Conservation (phyloP, 495 filamentous ascomycete genomes). For the Mycothermus thermophilus region DNA sequence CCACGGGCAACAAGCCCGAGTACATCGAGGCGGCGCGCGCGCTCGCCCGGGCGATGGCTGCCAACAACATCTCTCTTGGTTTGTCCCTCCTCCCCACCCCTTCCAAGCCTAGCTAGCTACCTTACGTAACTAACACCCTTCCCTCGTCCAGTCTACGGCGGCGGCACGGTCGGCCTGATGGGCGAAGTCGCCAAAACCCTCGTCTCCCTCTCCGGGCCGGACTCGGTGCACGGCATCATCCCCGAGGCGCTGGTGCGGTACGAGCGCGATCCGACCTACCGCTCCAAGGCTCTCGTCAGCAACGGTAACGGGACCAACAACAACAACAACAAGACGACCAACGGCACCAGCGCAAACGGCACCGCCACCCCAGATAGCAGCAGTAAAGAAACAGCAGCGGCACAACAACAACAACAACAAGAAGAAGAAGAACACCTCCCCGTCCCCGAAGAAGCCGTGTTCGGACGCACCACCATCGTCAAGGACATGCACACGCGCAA, state of each 20-base stretch:
- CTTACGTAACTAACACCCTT: background rate
- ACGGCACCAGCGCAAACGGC: constrained; percentile 54
- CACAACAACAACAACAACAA: constrained; percentile 9
- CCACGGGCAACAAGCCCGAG: constrained; percentile 50
- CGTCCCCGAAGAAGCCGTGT: constrained; percentile 53
- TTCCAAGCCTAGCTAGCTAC: background rate
- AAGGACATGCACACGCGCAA: constrained; percentile 93
- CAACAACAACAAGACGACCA: constrained; percentile 11
- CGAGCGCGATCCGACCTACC: constrained; percentile 48
- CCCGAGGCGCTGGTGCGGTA: constrained; percentile 70
- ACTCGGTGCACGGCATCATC: constrained; percentile 84
- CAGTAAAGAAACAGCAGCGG: background rate
- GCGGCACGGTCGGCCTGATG: constrained; percentile 90
- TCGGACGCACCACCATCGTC: constrained; percentile 75
- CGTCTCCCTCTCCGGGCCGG: constrained; percentile 68
- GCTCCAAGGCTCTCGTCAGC: constrained; percentile 17
- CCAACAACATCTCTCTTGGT: constrained; percentile 57
- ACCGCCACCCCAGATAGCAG: constrained; percentile 23
- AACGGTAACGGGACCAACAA: background rate
- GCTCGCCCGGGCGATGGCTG: constrained; percentile 62
- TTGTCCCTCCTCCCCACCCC: background rate
- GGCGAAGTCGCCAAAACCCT: constrained; percentile 79
- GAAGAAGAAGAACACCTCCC: constrained; percentile 3
- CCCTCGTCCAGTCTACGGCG: constrained; percentile 58
- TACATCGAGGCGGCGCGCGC: constrained; percentile 61